phyloP scores from a whole-genome alignment of 2,329 filamentous ascomycete species.

The Diaporthe vaccinii region DNA sequence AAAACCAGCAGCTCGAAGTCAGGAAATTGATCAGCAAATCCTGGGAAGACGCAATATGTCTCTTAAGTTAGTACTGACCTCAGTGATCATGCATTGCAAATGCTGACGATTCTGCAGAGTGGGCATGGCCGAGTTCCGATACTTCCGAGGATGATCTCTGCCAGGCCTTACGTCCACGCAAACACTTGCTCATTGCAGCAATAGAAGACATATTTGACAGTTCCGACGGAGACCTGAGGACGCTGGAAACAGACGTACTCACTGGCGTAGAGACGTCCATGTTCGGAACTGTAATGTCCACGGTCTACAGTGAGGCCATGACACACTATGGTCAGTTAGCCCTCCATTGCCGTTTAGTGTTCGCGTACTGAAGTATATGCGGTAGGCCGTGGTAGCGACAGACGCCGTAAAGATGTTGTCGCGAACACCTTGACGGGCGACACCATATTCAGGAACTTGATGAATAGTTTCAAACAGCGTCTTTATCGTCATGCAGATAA shows the following conservation, averaged over 20 bases:
- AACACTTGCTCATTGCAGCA: neutral
- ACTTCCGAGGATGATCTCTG: neutral
- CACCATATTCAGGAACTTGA: neutral
- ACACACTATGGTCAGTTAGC: neutral
- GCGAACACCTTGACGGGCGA: neutral
- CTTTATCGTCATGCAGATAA: neutral
- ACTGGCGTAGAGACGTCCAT: neutral
- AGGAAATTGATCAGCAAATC: fast-evolving
- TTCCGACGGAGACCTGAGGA: neutral
- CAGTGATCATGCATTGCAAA: neutral
- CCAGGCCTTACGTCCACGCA: neutral
- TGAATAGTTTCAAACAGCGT: neutral
- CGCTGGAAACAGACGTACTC: neutral
- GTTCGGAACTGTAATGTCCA: neutral
- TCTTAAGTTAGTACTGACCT: neutral
- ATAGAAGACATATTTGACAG: neutral
- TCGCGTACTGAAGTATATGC: neutral
- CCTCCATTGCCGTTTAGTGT: no score
- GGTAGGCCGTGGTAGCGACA: neutral
- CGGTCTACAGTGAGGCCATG: neutral
- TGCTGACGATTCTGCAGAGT: neutral
- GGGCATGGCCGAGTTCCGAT: neutral
- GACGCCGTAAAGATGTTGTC: neutral
- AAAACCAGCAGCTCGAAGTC: neutral
- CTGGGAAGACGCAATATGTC: neutral